These are phyloP conservation scores for Borovskyia barvae DNA, from an alignment of 208 protist genomes.

Conservation along the genomic window DNA sequence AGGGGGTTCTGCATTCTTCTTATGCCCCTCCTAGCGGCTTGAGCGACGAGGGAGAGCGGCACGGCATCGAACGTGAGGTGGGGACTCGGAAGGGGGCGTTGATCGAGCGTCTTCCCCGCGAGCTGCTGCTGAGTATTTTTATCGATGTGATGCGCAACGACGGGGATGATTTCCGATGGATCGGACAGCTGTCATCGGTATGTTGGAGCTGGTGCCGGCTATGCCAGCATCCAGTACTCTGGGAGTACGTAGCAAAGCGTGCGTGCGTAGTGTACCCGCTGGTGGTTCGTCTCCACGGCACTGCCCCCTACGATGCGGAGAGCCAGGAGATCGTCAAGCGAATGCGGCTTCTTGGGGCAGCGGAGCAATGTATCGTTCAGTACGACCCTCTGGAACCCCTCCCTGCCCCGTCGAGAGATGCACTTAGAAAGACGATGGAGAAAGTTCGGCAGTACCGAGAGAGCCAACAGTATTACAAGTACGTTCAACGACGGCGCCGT, in stretches of 20 bases:
- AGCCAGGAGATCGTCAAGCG: slow-evolving; percentile 44
- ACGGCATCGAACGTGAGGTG: neutral
- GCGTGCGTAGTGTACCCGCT: slow-evolving; percentile 79
- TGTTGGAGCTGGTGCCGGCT: slow-evolving; percentile 53
- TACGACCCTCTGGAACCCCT: slow-evolving; percentile 40
- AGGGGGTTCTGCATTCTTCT: slow-evolving; percentile 28
- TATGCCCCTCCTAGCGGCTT: slow-evolving; percentile 18
- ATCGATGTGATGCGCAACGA: slow-evolving; percentile 60
- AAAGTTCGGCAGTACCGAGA: slow-evolving; percentile 55
- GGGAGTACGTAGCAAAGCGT: slow-evolving; percentile 64
- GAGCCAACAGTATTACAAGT: slow-evolving; percentile 65
- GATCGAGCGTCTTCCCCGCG: slow-evolving; percentile 53
- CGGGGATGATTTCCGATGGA: slow-evolving; percentile 40
- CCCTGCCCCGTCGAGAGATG: slow-evolving; percentile 36
- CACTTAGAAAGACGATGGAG: slow-evolving; percentile 41
- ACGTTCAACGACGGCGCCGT: slow-evolving; percentile 57
- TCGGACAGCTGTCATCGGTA: slow-evolving; percentile 57
- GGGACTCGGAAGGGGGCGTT: neutral
- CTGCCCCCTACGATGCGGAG: slow-evolving; percentile 37
- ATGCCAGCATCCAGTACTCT: slow-evolving; percentile 62
- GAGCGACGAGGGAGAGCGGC: slow-evolving; percentile 13
- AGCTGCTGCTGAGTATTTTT: slow-evolving; percentile 65
- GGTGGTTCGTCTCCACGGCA: slow-evolving; percentile 37
- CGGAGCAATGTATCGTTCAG: slow-evolving; percentile 42
- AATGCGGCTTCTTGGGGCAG: slow-evolving; percentile 44